Conservation (phyloP, 2,329 filamentous ascomycete species). For the Penicillium digitatum region DNA sequence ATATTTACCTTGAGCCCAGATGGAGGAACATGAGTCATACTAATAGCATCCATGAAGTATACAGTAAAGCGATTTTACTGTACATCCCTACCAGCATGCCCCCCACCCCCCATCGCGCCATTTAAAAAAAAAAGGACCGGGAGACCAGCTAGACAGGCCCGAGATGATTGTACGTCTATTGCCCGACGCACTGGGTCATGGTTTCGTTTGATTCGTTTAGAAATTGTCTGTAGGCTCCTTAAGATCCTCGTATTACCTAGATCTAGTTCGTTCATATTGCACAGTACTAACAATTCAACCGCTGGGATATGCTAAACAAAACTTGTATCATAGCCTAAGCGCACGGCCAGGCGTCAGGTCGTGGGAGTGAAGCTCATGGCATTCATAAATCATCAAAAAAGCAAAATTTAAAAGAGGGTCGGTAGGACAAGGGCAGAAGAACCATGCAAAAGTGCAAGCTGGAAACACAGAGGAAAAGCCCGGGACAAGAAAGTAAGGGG, state of each 20-base stretch:
- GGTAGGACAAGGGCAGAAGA: neutral
- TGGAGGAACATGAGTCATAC: too few species aligned
- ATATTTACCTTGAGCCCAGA: too few species aligned
- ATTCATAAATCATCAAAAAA: conserved; percentile 12
- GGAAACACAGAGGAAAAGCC: neutral
- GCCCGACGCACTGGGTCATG: neutral
- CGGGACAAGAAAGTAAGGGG: neutral
- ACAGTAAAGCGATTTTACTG: neutral
- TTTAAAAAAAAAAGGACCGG: neutral
- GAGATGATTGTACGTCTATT: neutral
- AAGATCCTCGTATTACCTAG: neutral
- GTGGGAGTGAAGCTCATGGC: conserved; percentile 4
- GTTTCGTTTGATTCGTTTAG: too few species aligned
- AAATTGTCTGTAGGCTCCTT: neutral
- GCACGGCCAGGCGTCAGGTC: neutral
- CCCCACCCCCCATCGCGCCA: too few species aligned
- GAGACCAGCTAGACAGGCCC: neutral
- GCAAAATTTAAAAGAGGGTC: neutral
- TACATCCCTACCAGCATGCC: too few species aligned
- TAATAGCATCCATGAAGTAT: neutral
- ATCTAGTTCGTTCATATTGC: neutral
- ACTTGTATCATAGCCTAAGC: conserved; percentile 7
- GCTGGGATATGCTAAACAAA: neutral
- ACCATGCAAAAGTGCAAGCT: neutral
- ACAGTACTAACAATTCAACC: neutral